Conservation (phyloP, 768 basidiomycete species). For the Mycena epipterygia region DNA sequence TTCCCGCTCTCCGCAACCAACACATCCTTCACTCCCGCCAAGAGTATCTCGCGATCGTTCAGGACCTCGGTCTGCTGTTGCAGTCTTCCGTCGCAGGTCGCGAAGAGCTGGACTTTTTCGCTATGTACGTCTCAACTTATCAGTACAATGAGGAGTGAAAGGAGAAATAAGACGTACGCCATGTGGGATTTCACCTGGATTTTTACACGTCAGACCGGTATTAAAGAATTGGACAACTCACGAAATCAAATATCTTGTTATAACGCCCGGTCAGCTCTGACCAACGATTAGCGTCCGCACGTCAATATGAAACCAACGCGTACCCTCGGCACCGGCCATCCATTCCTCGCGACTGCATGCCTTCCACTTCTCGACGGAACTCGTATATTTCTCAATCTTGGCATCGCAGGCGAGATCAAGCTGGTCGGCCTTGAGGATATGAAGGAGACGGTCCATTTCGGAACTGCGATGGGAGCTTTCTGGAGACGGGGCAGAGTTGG, state of each 20-base stretch:
- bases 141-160: conserved; percentile 3
- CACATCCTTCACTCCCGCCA: conserved; percentile 53
- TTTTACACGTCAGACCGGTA: not conserved
- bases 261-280: conserved; percentile 62
- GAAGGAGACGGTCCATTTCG: too few species aligned
- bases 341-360: conserved; percentile 67
- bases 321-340: too few species aligned
- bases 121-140: too few species aligned
- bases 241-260: conserved; percentile 65
- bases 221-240: conserved; percentile 47
- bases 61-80: conserved; percentile 56
- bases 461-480: too few species aligned
- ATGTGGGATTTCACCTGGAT: conserved; percentile 60
- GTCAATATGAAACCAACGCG: too few species aligned
- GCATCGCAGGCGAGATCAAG: conserved; percentile 41
- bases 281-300: too few species aligned
- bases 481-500: not conserved
- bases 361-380: conserved; percentile 60
- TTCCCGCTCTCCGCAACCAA: too few species aligned
- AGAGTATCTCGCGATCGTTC: conserved; percentile 54
- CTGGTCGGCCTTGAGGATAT: too few species aligned
- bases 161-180: conserved; percentile 49
- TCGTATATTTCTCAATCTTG: conserved; percentile 61
- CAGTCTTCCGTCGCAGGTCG: conserved; percentile 57
- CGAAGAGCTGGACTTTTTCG: conserved; percentile 62